Conservation (phyloP, 2,329 filamentous ascomycete genomes). For the Penicillium oxalicum region DNA sequence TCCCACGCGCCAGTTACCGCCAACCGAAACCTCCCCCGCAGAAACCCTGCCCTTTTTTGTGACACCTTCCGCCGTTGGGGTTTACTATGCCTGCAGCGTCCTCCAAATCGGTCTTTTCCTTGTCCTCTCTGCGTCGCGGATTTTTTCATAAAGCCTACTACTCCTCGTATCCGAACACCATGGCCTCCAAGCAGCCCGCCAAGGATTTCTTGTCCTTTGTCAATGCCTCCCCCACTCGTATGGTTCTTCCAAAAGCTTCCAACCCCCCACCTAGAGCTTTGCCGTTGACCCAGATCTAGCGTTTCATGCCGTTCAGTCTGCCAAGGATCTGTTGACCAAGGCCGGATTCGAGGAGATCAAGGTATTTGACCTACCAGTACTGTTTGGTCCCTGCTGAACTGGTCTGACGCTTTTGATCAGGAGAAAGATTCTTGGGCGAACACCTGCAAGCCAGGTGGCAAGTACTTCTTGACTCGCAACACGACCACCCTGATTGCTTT, state of each 20-base stretch:
- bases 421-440: slow-evolving; percentile 87
- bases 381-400: background rate
- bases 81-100: slow-evolving; percentile 8
- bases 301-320: slow-evolving; percentile 84
- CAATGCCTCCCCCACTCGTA: slow-evolving; percentile 90
- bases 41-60: slow-evolving; percentile 6
- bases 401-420: slow-evolving; percentile 27
- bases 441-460: slow-evolving; percentile 74
- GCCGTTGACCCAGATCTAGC: slow-evolving; percentile 48
- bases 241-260: slow-evolving; percentile 23
- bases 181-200: slow-evolving; percentile 46
- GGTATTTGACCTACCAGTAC: slow-evolving; percentile 33
- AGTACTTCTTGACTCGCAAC: slow-evolving; percentile 95
- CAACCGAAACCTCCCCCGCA: slow-evolving; percentile 7
- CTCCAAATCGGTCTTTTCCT: slow-evolving; percentile 1
- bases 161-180: slow-evolving; percentile 14
- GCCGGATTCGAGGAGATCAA: slow-evolving; percentile 84
- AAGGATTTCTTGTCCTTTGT: slow-evolving; percentile 89
- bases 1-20: slow-evolving; percentile 10
- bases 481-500: slow-evolving; percentile 89
- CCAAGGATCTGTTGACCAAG: slow-evolving; percentile 67
- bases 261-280: background rate
- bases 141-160: slow-evolving; percentile 12
- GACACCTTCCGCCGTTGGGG: slow-evolving; percentile 4
- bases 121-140: slow-evolving; percentile 9